These are phyloP conservation scores for Botryotinia convoluta DNA, from an alignment of 2,329 filamentous ascomycete species.

Conservation along the genomic window DNA sequence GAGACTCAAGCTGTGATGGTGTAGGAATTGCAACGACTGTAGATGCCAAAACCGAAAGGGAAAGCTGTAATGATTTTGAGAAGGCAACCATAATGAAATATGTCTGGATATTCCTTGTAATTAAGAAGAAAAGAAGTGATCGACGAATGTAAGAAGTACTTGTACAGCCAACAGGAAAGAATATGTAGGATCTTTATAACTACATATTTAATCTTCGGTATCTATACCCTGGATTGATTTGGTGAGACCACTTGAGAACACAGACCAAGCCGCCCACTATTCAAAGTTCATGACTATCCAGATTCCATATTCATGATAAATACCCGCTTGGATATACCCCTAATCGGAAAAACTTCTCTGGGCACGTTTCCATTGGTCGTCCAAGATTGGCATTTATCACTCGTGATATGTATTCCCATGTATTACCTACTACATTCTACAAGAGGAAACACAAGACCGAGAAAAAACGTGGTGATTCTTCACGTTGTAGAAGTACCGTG, in stretches of 20 bases:
- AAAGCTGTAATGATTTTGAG: conserved; percentile 25
- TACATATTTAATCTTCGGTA: background rate
- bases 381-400: background rate
- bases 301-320: background rate
- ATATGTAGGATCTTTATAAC: background rate
- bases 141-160: background rate
- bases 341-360: background rate
- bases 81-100: conserved; percentile 26
- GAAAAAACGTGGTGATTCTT: background rate
- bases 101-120: background rate
- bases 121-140: background rate
- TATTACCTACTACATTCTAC: background rate
- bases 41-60: conserved; percentile 23
- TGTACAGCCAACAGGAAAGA: background rate
- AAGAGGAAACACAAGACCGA: background rate
- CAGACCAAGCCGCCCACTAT: background rate
- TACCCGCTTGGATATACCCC: background rate
- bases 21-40: conserved; percentile 29
- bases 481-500: background rate
- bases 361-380: background rate
- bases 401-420: background rate
- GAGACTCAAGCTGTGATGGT: conserved; percentile 29
- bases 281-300: background rate
- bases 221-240: background rate
- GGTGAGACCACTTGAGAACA: background rate